Evolutionary conservation across 2,329 filamentous ascomycete genomes (phyloP), one percentile per base, ranked within the genome.

Genomic region (Fusarium proliferatum): DNA sequence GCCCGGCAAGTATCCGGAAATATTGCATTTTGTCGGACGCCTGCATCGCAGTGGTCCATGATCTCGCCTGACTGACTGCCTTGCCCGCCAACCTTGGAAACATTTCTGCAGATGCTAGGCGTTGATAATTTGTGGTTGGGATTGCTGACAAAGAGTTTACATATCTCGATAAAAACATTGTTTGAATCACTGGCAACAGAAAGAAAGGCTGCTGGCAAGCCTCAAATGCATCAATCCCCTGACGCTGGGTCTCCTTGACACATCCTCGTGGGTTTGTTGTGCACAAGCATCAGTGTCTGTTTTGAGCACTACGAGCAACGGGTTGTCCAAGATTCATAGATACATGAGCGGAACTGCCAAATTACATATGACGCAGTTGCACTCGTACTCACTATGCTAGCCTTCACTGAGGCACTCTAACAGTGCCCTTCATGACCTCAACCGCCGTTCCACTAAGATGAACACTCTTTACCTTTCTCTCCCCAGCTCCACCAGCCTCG

Each of bases 401-500:
- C 16, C 49, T 8, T 38, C 34, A 38, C 23, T 51, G 12, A 46
- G 60, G 61, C 1, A 34, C 26, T 1, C 43, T n/a, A 10, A 69
- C 9, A 2, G 43, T 39, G 3, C 64, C 66, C 2, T n/a, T 57
- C 64, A 70, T 74, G 1, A 76, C 64, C 4, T 62, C 67, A 0
- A 67, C 64, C 0, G 74, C 74, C 6, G 10, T 66, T 0, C 74
- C 73, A 3, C 68, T 53, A 6, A 76, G 58, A n/a, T 76, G 51
- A 16, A 76, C 43, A 5, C 23, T 59, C 19, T 70, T 53, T 0
- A 76, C 2, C 11, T 56, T 63, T 0, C 63, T 49, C 6, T 41
- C 28, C 2, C 71, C 71, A 5, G 28, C 16, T 0, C 0, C 12
- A 16, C 6, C 12, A 1, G 63, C 71, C 51, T 80, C 76, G 19